Evolutionary conservation across 2,329 filamentous ascomycete genomes (phyloP).

Genomic region (Aureobasidium sp.): DNA sequence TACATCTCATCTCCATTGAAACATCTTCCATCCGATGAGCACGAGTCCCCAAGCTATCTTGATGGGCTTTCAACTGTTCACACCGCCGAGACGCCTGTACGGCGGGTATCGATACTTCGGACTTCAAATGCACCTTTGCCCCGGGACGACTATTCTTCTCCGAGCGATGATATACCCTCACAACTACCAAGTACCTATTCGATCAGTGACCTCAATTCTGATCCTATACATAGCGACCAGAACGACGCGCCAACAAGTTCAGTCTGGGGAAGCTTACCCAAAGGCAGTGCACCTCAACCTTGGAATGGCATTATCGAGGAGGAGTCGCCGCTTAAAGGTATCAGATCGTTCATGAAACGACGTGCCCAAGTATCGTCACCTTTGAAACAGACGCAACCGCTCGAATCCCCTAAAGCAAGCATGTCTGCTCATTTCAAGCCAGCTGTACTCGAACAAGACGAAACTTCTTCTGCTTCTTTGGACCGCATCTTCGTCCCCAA

Average conservation of each 20-base stretch:
- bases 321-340: conserved; percentile 7
- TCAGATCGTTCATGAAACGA: not conserved
- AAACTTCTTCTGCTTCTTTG: conserved; percentile 1
- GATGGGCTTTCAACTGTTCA: not conserved
- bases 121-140: not conserved
- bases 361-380: not conserved
- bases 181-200: conserved; percentile 40
- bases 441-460: not conserved
- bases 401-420: not conserved
- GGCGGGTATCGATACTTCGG: not conserved
- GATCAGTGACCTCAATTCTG: conserved; percentile 31
- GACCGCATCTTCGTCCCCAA: not conserved
- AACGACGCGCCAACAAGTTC: conserved; percentile 14
- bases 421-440: not conserved
- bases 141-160: conserved; percentile 12
- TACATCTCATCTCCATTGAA: not conserved
- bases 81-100: not conserved
- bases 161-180: conserved; percentile 28
- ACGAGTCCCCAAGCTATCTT: not conserved
- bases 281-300: not conserved
- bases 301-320: conserved; percentile 14
- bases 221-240: conserved; percentile 2
- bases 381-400: conserved; percentile 6
- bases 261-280: conserved; percentile 15
- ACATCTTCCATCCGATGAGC: not conserved